Base-by-base conservation (phyloP, 2,329 filamentous ascomycete species). In the Trichoderma koningii region DNA sequence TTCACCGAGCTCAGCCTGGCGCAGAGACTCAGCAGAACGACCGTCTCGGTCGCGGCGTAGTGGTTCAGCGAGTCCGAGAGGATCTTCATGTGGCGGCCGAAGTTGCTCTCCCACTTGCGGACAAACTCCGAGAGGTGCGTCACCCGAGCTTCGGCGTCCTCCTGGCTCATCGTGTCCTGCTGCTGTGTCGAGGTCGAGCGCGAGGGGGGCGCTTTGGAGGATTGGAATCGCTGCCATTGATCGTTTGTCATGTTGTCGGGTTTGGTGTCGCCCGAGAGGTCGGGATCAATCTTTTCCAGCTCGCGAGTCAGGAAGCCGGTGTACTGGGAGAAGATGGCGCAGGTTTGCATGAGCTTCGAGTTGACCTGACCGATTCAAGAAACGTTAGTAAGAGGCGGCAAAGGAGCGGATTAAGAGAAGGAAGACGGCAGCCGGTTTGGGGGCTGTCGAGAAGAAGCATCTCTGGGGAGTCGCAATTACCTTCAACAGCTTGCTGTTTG, bases 21-120 rank as follows among this genome's bases (percentile, higher is more conserved):
- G 74, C 92, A 96, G 17, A 99, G 81, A 69, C 93, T 94, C 68
- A 98, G 80, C 69, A 99, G 83, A 19, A 97, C 95, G 3, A 97
- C 94, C 45, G 95, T 98, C 80, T 99, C 95, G 0, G 95, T 98
- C 0, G 95, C 95, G 3, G 95, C 95, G 71, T 97, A 96, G 77
- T 98, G 97, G 72, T 99, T 98, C 68, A 99, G 83, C 67, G 92
- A 94, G 75, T 98, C 95, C 44, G 98, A 87, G 71, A 99, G 78
- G 70, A 98, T 97, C 80, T 96, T 93, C 71, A 99, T 79, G 77
- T 98, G 94, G 53, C 93, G 83, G 65, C 90, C 91, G 75, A 99
- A 99, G 74, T 97, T 96, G 69, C 89, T 88, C 76, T 99, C 95
- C 81, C 96, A 98, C 78, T 94, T 93, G 73, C 87, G 87, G 66